Base-by-base conservation (phyloP, 2,329 filamentous ascomycete genomes). In the Cordyceps cicadae region DNA sequence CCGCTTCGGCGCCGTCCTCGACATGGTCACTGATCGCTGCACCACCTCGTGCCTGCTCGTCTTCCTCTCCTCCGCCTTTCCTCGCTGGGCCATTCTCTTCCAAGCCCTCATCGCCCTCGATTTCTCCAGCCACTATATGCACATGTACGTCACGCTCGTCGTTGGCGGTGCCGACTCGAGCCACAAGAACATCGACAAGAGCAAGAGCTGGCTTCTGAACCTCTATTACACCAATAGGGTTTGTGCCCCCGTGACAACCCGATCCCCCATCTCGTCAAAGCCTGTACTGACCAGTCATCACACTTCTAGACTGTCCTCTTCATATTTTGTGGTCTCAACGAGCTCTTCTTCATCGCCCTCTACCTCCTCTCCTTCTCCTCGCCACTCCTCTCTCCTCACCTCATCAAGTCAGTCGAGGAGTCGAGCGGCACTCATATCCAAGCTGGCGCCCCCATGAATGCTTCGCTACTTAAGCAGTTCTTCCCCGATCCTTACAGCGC, bases 21-120 rank as follows among this genome's bases (percentile, higher is more conserved):
- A 99, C 78, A 99, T 99, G 94, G 93, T 99, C 63, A 99, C 94
- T 19, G 94, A 99, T 76, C 88, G 94, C 63, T 97, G 94, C 80
- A 97, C 93, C 34, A 99, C 94, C 3, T 87, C 93, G 2, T 99
- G 94, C 75, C 78, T 99, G 67, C 84, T 99, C 54, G 92, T 97
- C 55, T 99, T 97, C 79, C 78, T 99, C 64, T 91, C 90, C 46
- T 95, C 91, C 15, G 94, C 94, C 21, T 99, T 96, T 77, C 94
- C 94, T 5, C 85, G 92, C 61, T 97, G 91, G 88, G 87, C 90
- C 65, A 92, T 97, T 67, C 71, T 97, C 62, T 99, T 99, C 82
- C 94, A 99, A 79, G 85, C 88, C 50, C 78, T 99, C 70, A 96
- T 99, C 74, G 89, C 88, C 60, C 78, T 99, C 68, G 94, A 99